Conservation (phyloP, 1,284 basidiomycete species). For the Sanguinoderma infundibulare region DNA sequence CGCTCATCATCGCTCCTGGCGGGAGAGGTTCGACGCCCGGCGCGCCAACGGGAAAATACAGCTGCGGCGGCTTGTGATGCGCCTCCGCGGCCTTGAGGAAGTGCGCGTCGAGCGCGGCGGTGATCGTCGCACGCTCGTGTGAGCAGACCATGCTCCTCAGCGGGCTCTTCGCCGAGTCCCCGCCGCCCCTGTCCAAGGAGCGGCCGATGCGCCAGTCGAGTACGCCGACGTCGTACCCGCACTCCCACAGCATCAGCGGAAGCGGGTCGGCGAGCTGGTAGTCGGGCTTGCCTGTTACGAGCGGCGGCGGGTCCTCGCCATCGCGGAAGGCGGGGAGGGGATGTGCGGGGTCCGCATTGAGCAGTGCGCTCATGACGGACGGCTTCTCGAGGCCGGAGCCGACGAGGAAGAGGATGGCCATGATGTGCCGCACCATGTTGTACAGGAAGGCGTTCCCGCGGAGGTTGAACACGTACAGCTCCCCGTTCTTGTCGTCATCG, state of each 20-base stretch:
- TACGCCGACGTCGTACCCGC: slow-evolving; percentile 73
- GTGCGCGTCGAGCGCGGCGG: slow-evolving; percentile 62
- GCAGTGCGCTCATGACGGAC: slow-evolving; percentile 70
- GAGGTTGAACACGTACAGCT: slow-evolving; percentile 83
- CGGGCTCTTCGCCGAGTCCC: slow-evolving; percentile 43
- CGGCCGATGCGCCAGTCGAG: slow-evolving; percentile 79
- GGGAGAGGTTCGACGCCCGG: slow-evolving; percentile 24
- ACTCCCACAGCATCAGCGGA: slow-evolving; percentile 93
- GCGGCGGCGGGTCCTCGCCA: slow-evolving; percentile 44
- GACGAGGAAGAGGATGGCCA: slow-evolving; percentile 91
- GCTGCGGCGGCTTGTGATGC: slow-evolving; percentile 46
- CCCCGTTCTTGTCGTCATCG: slow-evolving; percentile 31
- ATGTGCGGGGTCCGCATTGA: slow-evolving; percentile 62
- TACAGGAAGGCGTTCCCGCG: slow-evolving; percentile 92
- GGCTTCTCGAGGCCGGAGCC: slow-evolving; percentile 84
- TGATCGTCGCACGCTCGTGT: slow-evolving; percentile 60
- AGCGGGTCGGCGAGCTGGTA: slow-evolving; percentile 94
- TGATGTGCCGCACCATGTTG: slow-evolving; percentile 97
- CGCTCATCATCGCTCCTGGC: slow-evolving; percentile 43
- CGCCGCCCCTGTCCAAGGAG: slow-evolving; percentile 32
- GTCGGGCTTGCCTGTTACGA: slow-evolving; percentile 78
- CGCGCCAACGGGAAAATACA: slow-evolving; percentile 40
- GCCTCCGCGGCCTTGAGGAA: slow-evolving; percentile 59
- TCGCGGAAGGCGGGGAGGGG: slow-evolving; percentile 37
- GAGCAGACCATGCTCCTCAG: slow-evolving; percentile 65